phyloP scores from a whole-genome alignment of 495 filamentous ascomycete genomes.

The Hypomontagnella submonticulosa region DNA sequence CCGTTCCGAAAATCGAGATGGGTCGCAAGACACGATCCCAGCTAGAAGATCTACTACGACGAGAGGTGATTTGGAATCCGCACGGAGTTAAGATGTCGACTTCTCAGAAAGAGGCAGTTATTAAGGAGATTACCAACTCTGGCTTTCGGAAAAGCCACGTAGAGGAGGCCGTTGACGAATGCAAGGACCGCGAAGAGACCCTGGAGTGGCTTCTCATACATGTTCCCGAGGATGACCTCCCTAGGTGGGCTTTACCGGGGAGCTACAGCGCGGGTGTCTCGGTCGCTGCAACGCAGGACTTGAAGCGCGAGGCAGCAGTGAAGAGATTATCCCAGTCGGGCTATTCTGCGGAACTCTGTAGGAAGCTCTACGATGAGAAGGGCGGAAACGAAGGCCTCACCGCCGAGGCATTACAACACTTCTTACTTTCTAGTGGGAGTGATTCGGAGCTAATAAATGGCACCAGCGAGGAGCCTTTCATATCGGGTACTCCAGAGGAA shows the following conservation, averaged over 20 bases:
- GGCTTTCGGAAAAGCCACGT: constrained; percentile 90
- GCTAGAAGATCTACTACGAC: constrained; percentile 80
- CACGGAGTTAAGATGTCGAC: constrained; percentile 71
- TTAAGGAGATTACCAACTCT: constrained; percentile 77
- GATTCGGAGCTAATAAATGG: constrained; percentile 24
- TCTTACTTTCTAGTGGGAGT: constrained; percentile 65
- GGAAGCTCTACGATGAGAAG: constrained; percentile 73
- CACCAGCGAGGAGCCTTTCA: constrained; percentile 48
- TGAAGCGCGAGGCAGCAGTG: constrained; percentile 80
- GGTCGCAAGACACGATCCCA: constrained; percentile 77
- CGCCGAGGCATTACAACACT: constrained; percentile 79
- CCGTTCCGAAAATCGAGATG: constrained; percentile 91
- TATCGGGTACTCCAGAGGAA: constrained; percentile 60
- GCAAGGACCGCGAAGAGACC: constrained; percentile 92
- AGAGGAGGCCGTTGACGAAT: constrained; percentile 86
- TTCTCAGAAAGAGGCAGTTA: constrained; percentile 65
- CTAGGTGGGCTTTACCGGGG: constrained; percentile 88
- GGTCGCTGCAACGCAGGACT: constrained; percentile 76
- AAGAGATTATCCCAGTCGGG: constrained; percentile 84
- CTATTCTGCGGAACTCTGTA: constrained; percentile 85
- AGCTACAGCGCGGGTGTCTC: constrained; percentile 88
- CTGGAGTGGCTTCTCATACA: constrained; percentile 94
- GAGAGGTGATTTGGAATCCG: constrained; percentile 87
- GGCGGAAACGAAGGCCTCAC: constrained; percentile 79
- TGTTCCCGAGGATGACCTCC: constrained; percentile 95